Percentiles rank a stretch among this genome's conserved stretches.
Conservation (phyloP, 2,329 filamentous ascomycete genomes). For the Lizonia empirigonia region DNA sequence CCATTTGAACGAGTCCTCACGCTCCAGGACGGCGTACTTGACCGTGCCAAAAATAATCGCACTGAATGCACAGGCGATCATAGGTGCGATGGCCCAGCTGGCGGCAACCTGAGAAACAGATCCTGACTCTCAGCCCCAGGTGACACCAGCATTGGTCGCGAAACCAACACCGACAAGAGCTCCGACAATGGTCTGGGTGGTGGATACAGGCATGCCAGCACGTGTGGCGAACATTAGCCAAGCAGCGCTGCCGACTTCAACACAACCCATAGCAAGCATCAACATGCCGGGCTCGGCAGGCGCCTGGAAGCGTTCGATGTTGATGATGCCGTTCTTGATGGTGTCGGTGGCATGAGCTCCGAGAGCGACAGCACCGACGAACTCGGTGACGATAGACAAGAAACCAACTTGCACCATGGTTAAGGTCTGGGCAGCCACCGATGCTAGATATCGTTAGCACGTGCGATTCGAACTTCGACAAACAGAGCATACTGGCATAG, state of each 20-base stretch:
- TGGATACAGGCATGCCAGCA: constrained; percentile 63
- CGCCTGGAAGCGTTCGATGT: constrained; percentile 53
- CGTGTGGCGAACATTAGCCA: constrained; percentile 64
- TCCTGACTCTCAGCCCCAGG: constrained; percentile 34
- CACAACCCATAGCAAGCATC: constrained; percentile 65
- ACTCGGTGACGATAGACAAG: constrained; percentile 57
- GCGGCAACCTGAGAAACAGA: constrained; percentile 47
- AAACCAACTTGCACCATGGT: constrained; percentile 60
- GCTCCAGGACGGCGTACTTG: constrained; percentile 58
- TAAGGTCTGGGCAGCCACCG: constrained; percentile 57
- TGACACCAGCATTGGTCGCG: constrained; percentile 44
- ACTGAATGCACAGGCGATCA: constrained; percentile 55
- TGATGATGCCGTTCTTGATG: constrained; percentile 65
- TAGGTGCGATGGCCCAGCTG: constrained; percentile 57
- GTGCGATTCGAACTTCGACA: background rate
- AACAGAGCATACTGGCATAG: constrained; percentile 51
- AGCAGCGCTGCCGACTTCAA: constrained; percentile 57
- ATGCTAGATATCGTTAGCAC: constrained; percentile 21
- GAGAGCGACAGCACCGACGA: constrained; percentile 59
- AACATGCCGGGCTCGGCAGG: constrained; percentile 55
- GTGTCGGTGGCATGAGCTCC: constrained; percentile 64
- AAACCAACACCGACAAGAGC: constrained; percentile 66
- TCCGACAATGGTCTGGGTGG: constrained; percentile 66
- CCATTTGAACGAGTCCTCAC: constrained; percentile 56
- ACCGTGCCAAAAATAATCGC: constrained; percentile 57